Conservation (phyloP, 1,284 basidiomycete species). For the Kalmanozyma brasiliensis region DNA sequence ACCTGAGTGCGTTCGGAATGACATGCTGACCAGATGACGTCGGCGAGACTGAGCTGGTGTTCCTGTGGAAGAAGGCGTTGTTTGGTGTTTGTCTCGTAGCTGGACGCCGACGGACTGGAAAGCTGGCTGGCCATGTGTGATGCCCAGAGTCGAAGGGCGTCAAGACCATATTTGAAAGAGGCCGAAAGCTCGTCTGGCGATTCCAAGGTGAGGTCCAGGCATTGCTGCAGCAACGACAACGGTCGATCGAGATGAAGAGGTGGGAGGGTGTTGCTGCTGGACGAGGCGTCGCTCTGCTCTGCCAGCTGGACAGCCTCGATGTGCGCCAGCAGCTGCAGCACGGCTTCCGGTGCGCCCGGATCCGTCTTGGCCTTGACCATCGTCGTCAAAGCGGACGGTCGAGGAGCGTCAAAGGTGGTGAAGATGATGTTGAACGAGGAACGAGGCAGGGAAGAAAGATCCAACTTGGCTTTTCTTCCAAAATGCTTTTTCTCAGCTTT, state of each 20-base stretch:
- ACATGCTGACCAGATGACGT: conserved; percentile 49
- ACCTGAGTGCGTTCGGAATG: conserved; percentile 41
- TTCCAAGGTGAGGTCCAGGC: conserved; percentile 33
- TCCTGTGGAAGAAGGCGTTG: conserved; percentile 23
- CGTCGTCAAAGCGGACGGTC: neutral
- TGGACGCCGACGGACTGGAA: conserved; percentile 3
- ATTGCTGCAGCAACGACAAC: conserved; percentile 28
- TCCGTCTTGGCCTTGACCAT: conserved; percentile 52
- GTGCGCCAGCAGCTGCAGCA: conserved; percentile 33
- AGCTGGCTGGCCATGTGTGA: conserved; percentile 19
- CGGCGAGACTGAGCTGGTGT: conserved; percentile 35
- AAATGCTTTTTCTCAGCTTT: neutral
- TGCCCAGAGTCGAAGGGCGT: conserved; percentile 43
- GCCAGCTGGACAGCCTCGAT: conserved; percentile 26
- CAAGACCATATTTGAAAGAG: conserved; percentile 47
- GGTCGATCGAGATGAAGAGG: conserved; percentile 17
- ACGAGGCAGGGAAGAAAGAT: conserved; percentile 1
- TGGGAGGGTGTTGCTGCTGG: conserved; percentile 14
- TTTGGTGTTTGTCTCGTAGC: conserved; percentile 7
- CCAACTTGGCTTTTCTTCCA: conserved; percentile 4
- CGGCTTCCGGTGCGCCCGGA: conserved; percentile 34
- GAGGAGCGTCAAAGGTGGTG: neutral
- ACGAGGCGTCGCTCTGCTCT: conserved; percentile 8
- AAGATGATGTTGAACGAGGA: conserved; percentile 4
- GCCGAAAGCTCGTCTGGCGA: conserved; percentile 33